phyloP scores from a whole-genome alignment of 2,329 filamentous ascomycete genomes.

The Aspergillus floridensis region DNA sequence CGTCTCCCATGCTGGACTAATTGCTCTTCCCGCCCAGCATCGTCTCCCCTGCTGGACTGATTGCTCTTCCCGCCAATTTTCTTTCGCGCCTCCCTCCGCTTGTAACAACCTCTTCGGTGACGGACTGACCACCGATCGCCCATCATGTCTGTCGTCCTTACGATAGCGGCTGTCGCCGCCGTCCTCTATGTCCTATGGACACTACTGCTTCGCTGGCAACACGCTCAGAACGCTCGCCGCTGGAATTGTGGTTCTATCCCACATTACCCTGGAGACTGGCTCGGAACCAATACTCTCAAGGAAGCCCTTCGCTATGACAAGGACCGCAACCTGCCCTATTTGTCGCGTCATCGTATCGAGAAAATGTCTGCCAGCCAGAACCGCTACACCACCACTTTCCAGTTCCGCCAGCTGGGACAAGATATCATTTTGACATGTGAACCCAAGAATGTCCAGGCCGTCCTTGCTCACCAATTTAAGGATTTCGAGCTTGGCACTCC shows the following conservation, averaged over 20 bases:
- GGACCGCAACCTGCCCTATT: conserved; percentile 21
- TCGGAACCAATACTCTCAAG: conserved; percentile 26
- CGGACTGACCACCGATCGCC: neutral
- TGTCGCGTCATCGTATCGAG: conserved; percentile 21
- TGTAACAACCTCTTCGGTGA: neutral
- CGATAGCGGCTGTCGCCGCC: conserved; percentile 24
- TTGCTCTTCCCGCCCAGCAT: neutral
- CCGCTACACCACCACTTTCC: conserved; percentile 27
- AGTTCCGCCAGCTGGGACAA: conserved; percentile 23
- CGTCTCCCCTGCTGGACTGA: too few relatives aligned
- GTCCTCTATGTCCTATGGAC: conserved; percentile 24
- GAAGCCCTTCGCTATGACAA: conserved; percentile 26
- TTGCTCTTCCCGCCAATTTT: neutral
- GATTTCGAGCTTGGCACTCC: conserved; percentile 79
- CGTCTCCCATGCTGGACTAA: neutral
- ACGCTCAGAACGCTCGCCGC: conserved; percentile 26
- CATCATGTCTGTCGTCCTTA: conserved; percentile 22
- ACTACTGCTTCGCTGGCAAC: conserved; percentile 23
- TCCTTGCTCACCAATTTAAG: conserved; percentile 77
- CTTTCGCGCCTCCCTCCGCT: neutral
- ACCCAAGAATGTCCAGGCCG: conserved; percentile 71
- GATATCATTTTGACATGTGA: conserved; percentile 33
- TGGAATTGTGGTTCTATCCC: conserved; percentile 26
- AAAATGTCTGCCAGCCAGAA: conserved; percentile 23
- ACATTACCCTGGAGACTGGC: conserved; percentile 26